Evolutionary conservation across 805 yeast species (phyloP).

Genomic region (Kodamaea neixiangensis): DNA sequence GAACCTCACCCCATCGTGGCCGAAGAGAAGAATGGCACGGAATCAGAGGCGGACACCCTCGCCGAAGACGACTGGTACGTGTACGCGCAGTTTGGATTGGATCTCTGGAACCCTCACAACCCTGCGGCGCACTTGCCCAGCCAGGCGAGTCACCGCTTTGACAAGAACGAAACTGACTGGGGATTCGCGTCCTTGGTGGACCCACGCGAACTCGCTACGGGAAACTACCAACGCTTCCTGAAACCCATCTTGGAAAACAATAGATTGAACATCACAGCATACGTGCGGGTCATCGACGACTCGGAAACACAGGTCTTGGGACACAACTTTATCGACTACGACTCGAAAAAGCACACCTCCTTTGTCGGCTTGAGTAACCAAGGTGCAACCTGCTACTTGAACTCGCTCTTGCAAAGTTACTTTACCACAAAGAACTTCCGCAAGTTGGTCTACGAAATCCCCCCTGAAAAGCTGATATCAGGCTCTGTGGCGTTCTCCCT

Average conservation of each 20-base stretch:
- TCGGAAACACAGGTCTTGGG: slow-evolving; percentile 89
- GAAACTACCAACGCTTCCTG: slow-evolving; percentile 20
- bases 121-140: slow-evolving; percentile 61
- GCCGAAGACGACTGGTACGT: slow-evolving; percentile 64
- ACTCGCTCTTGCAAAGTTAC: slow-evolving; percentile 88
- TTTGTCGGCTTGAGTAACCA: slow-evolving; percentile 92
- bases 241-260: slow-evolving; percentile 52
- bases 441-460: slow-evolving; percentile 84
- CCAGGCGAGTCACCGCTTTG: slow-evolving; percentile 78
- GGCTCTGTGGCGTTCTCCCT: slow-evolving; percentile 70
- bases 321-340: slow-evolving; percentile 83
- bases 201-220: slow-evolving; percentile 47
- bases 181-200: slow-evolving; percentile 85
- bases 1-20: slow-evolving; percentile 61
- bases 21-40: slow-evolving; percentile 24
- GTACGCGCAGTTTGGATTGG: slow-evolving; percentile 90
- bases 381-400: slow-evolving; percentile 97
- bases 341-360: slow-evolving; percentile 86
- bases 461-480: slow-evolving; percentile 57
- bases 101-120: slow-evolving; percentile 77
- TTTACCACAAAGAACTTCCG: slow-evolving; percentile 83
- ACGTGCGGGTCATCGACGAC: slow-evolving; percentile 77
- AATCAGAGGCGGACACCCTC: slow-evolving; percentile 16
- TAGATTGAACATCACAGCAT: slow-evolving; percentile 69
- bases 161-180: slow-evolving; percentile 84